Percentiles rank a stretch among this genome's conserved stretches.
Evolutionary conservation across 2,329 filamentous ascomycete species (phyloP).

Genomic region (Penicillium sp.): DNA sequence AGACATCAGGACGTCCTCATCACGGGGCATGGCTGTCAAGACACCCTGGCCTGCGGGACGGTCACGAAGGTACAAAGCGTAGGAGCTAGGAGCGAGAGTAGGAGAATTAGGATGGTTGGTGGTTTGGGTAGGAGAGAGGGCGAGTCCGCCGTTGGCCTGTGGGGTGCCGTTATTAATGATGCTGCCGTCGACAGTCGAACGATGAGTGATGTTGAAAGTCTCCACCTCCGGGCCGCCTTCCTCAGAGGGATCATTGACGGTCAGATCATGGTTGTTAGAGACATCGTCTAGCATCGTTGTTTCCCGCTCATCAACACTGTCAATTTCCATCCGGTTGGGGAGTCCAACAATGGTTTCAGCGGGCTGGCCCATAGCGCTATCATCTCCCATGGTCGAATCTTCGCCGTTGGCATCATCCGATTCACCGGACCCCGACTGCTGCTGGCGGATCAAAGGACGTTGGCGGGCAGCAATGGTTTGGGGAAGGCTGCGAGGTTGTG

Average conservation of each 20-base stretch:
- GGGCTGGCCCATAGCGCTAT: conserved; percentile 41
- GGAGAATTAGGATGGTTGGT: conserved; percentile 61
- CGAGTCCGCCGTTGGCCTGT: conserved; percentile 59
- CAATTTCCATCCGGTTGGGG: conserved; percentile 71
- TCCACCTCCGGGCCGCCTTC: conserved; percentile 63
- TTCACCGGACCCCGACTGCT: conserved; percentile 76
- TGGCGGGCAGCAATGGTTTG: conserved; percentile 52
- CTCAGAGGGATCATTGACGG: conserved; percentile 70
- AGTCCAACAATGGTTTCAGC: conserved; percentile 68
- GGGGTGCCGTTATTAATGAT: conserved; percentile 60
- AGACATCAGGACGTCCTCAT: conserved; percentile 97
- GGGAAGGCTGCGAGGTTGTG: conserved; percentile 49
- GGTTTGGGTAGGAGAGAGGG: conserved; percentile 60
- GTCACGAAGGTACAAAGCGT: conserved; percentile 71
- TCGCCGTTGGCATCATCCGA: conserved; percentile 79
- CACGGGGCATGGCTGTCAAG: conserved; percentile 82
- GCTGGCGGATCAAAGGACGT: conserved; percentile 79
- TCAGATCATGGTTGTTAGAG: conserved; percentile 62
- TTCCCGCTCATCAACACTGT: conserved; percentile 76
- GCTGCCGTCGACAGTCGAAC: conserved; percentile 73
- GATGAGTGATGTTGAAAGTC: conserved; percentile 88
- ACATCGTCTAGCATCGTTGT: conserved; percentile 60
- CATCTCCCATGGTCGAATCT: conserved; percentile 67
- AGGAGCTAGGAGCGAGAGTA: conserved; percentile 59
- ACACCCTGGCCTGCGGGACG: conserved; percentile 62